phyloP scores from a whole-genome alignment of 768 basidiomycete genomes.

The Ramaria sp. region DNA sequence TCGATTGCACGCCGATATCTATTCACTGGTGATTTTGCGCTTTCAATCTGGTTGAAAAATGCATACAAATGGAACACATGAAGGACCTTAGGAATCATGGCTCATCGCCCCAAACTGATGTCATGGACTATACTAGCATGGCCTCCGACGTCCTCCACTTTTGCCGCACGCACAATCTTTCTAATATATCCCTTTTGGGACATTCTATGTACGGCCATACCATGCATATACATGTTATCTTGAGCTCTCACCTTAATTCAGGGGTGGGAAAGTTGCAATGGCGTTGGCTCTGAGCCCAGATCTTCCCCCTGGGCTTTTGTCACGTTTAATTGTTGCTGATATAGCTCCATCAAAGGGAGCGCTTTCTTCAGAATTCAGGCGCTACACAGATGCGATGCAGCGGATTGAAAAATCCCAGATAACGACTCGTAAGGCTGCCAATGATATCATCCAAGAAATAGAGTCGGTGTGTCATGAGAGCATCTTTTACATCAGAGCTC shows the following conservation, averaged over 20 bases:
- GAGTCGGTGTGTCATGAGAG: constrained; percentile 42
- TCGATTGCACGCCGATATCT: constrained; percentile 57
- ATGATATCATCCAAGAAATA: constrained; percentile 46
- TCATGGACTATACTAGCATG: constrained; percentile 73
- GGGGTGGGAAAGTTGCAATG: constrained; percentile 86
- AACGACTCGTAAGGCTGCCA: constrained; percentile 57
- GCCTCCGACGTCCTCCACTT: constrained; percentile 69
- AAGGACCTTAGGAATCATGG: constrained; percentile 92
- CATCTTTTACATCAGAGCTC: too few relatives aligned
- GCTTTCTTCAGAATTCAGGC: constrained; percentile 51
- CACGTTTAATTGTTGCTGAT: constrained; percentile 65
- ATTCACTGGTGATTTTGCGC: constrained; percentile 43
- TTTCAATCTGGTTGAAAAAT: background rate
- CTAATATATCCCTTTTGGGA: constrained; percentile 65
- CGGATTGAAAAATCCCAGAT: constrained; percentile 52
- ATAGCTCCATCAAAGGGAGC: constrained; percentile 59
- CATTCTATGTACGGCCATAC: constrained; percentile 70
- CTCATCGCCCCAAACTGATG: constrained; percentile 58
- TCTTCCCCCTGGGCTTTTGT: constrained; percentile 31
- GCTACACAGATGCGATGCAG: constrained; percentile 65
- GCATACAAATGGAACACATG: background rate
- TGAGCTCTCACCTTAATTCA: constrained; percentile 18
- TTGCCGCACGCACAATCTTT: constrained; percentile 40
- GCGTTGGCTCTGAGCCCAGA: constrained; percentile 40
- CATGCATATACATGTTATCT: background rate